Percentiles rank a stretch among this genome's conserved stretches.
phyloP scores from a whole-genome alignment of 805 yeast genomes.

The Ogataea dorogensis region DNA sequence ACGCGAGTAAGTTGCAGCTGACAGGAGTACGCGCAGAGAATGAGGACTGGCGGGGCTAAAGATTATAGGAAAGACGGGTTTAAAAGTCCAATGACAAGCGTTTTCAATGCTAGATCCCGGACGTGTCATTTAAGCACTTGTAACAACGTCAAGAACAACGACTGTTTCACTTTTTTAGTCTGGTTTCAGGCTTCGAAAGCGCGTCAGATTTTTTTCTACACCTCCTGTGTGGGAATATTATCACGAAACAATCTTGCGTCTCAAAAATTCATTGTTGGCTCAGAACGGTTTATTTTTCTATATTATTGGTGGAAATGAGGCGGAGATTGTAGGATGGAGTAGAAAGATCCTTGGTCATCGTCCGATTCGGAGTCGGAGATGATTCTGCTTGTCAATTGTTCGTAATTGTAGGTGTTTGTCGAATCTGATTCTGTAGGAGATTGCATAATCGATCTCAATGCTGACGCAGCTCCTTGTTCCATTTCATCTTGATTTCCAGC shows the following conservation, averaged over 20 bases:
- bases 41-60: too few relatives aligned
- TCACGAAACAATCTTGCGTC: slow-evolving; percentile 1
- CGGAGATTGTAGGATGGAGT: slow-evolving; percentile 11
- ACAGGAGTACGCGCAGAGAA: slow-evolving; percentile 9
- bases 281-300: neutral
- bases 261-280: neutral
- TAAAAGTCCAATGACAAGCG: neutral
- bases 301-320: slow-evolving; percentile 8
- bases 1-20: slow-evolving; percentile 12
- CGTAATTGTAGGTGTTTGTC: slow-evolving; percentile 2
- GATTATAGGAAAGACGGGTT: too few relatives aligned
- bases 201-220: slow-evolving; percentile 4
- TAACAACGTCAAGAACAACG: too few relatives aligned
- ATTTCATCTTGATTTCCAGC: too few relatives aligned
- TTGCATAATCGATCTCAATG: neutral
- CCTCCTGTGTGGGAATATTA: slow-evolving; percentile 3
- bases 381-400: neutral
- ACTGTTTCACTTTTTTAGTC: slow-evolving; percentile 7
- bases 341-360: slow-evolving; percentile 8
- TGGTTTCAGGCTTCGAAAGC: slow-evolving; percentile 6
- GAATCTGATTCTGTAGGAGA: slow-evolving; percentile 2
- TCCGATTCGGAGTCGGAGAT: neutral
- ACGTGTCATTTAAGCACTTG: too few relatives aligned
- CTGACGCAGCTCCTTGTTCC: neutral
- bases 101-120: too few relatives aligned